A percentile compares a stretch with the other conserved stretches of the same genome.
Evolutionary conservation across 352 stramenopile genomes (phyloP).

Genomic region (Plasmopara muralis): DNA sequence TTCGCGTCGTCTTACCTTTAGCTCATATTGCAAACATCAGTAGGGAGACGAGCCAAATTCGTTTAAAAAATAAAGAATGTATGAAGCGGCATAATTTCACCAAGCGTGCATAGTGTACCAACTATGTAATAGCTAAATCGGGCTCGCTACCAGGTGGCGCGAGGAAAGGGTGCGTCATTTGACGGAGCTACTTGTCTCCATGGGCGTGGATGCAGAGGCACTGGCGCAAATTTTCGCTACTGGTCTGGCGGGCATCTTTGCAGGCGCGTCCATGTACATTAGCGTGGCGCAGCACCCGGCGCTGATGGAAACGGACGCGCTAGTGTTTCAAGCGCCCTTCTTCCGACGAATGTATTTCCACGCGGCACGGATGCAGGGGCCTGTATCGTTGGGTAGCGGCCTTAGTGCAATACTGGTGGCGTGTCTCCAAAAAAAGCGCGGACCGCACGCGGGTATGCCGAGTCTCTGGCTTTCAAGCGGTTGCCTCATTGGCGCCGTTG

Average conservation of each 20-base stretch:
- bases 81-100: no score
- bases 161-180: no score
- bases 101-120: no score
- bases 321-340: slow-evolving; percentile 54
- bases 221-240: slow-evolving; percentile 53
- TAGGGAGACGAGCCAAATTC: no score
- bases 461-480: slow-evolving; percentile 53
- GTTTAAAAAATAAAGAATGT: no score
- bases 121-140: no score
- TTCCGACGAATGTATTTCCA: slow-evolving; percentile 79
- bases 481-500: slow-evolving; percentile 43
- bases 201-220: slow-evolving; percentile 48
- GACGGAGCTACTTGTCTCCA: slow-evolving; percentile 6
- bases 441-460: slow-evolving; percentile 26
- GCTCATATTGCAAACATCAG: no score
- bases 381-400: slow-evolving; percentile 48
- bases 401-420: slow-evolving; percentile 43
- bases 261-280: slow-evolving; percentile 61
- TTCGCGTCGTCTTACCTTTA: no score
- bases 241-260: slow-evolving; percentile 57
- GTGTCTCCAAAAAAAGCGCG: slow-evolving; percentile 30
- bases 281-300: slow-evolving; percentile 65
- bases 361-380: slow-evolving; percentile 54
- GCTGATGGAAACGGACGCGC: slow-evolving; percentile 46
- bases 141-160: no score